Percentiles rank a stretch among this genome's conserved stretches.
These are phyloP conservation scores for Meyerozyma carpophila DNA, from an alignment of 1,139 yeast genomes.

Conservation along the genomic window DNA sequence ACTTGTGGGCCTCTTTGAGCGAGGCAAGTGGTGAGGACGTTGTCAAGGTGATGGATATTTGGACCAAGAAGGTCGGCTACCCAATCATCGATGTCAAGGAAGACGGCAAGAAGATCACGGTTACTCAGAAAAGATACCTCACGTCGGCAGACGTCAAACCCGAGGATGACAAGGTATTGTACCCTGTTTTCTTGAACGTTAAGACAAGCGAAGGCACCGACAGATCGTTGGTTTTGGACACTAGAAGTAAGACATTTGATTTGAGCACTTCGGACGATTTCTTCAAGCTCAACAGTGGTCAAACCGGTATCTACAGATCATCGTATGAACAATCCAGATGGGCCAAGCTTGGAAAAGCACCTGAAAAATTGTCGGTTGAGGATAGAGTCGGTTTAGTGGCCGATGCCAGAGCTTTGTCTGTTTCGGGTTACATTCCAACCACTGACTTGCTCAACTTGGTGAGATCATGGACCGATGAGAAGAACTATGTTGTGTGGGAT, in stretches of 20 bases:
- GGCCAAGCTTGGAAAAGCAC: slow-evolving; percentile 64
- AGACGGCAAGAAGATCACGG: slow-evolving; percentile 36
- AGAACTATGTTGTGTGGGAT: slow-evolving; percentile 74
- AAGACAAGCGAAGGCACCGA: slow-evolving; percentile 65
- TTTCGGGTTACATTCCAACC: slow-evolving; percentile 69
- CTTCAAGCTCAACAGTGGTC: slow-evolving; percentile 79
- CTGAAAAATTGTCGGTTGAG: slow-evolving; percentile 66
- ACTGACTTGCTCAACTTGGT: slow-evolving; percentile 60
- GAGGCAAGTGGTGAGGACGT: slow-evolving; percentile 75
- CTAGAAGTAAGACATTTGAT: slow-evolving; percentile 47
- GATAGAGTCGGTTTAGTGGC: slow-evolving; percentile 86
- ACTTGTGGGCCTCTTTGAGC: slow-evolving; percentile 73
- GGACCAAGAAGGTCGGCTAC: slow-evolving; percentile 82
- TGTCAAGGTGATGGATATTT: slow-evolving; percentile 63
- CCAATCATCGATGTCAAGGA: slow-evolving; percentile 70
- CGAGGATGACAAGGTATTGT: slow-evolving; percentile 54
- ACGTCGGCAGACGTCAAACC: slow-evolving; percentile 73
- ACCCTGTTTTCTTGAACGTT: slow-evolving; percentile 80
- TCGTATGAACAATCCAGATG: slow-evolving; percentile 73
- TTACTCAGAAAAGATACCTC: slow-evolving; percentile 71
- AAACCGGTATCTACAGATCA: slow-evolving; percentile 79
- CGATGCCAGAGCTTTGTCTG: slow-evolving; percentile 69
- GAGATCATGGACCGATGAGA: slow-evolving; percentile 62
- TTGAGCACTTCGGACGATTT: slow-evolving; percentile 37
- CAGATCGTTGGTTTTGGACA: slow-evolving; percentile 52